Conservation (phyloP, 2,329 filamentous ascomycete genomes). For the Neonectria hederae region DNA sequence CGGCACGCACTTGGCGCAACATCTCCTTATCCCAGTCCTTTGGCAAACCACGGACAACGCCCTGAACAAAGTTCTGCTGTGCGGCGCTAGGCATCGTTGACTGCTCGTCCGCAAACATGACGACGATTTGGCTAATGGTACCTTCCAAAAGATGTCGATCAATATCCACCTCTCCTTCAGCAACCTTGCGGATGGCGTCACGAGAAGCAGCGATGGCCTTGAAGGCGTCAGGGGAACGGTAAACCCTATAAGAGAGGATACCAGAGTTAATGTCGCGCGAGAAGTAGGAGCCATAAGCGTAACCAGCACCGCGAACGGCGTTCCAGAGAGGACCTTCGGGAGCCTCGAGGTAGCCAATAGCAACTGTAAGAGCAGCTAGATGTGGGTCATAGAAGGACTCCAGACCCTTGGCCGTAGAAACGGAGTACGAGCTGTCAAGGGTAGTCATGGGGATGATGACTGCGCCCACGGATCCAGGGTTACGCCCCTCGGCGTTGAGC, state of each 20-base stretch:
- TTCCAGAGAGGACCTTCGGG: conserved; percentile 96
- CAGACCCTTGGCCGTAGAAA: conserved; percentile 78
- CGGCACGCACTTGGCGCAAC: conserved; percentile 78
- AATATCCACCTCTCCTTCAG: conserved; percentile 75
- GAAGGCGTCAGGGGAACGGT: conserved; percentile 87
- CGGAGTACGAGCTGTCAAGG: conserved; percentile 89
- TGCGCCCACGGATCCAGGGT: conserved; percentile 76
- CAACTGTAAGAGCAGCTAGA: conserved; percentile 86
- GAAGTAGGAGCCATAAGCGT: conserved; percentile 90
- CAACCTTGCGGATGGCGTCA: conserved; percentile 77
- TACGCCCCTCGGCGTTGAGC: conserved; percentile 78
- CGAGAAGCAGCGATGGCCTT: conserved; percentile 85
- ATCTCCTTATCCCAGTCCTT: conserved; percentile 82
- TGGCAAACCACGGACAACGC: conserved; percentile 79
- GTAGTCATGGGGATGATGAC: conserved; percentile 90
- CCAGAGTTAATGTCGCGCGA: conserved; percentile 81
- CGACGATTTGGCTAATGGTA: conserved; percentile 89
- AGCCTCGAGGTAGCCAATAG: conserved; percentile 88
- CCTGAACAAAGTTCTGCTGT: conserved; percentile 81
- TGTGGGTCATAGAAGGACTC: conserved; percentile 79
- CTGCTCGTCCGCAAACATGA: conserved; percentile 87
- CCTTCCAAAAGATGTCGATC: conserved; percentile 88
- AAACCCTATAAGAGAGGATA: conserved; percentile 84
- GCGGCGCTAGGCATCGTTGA: conserved; percentile 85
- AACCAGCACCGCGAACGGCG: conserved; percentile 88